phyloP scores from a whole-genome alignment of 225 moss, liverwort and hornwort species.

The Climacium dendroides region DNA sequence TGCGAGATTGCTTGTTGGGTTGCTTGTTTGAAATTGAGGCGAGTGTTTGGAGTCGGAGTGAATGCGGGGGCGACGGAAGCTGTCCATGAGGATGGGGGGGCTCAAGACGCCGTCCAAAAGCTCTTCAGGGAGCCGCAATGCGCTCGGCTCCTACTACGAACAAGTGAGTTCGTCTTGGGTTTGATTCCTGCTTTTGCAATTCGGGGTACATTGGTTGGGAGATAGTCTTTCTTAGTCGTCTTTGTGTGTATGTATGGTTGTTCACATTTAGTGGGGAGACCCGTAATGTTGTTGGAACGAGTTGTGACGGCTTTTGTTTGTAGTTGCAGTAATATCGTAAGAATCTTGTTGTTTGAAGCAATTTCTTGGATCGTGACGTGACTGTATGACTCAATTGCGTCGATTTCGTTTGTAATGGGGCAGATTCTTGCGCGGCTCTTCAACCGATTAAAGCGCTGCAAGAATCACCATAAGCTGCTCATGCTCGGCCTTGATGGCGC shows the following conservation, averaged over 20 bases:
- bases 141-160: conserved; percentile 7
- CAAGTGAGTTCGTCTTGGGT: not conserved
- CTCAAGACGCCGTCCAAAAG: not conserved
- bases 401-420: not conserved
- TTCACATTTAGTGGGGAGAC: not conserved
- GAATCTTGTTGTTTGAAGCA: not conserved
- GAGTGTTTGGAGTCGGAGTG: not conserved
- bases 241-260: not conserved
- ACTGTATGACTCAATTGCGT: not conserved
- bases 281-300: not conserved
- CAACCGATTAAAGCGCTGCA: conserved; percentile 21
- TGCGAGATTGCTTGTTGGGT: not conserved
- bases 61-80: conserved; percentile 5
- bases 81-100: not conserved
- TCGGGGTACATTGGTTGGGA: not conserved
- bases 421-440: conserved; percentile 29
- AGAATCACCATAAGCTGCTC: conserved; percentile 31
- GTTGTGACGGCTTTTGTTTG: not conserved
- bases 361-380: not conserved
- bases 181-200: not conserved
- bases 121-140: not conserved
- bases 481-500: conserved; percentile 40
- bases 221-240: not conserved
- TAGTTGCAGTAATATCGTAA: not conserved
- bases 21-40: not conserved